Conservation (phyloP, 1,139 yeast genomes). For the Nakaseomyces glabratus region DNA sequence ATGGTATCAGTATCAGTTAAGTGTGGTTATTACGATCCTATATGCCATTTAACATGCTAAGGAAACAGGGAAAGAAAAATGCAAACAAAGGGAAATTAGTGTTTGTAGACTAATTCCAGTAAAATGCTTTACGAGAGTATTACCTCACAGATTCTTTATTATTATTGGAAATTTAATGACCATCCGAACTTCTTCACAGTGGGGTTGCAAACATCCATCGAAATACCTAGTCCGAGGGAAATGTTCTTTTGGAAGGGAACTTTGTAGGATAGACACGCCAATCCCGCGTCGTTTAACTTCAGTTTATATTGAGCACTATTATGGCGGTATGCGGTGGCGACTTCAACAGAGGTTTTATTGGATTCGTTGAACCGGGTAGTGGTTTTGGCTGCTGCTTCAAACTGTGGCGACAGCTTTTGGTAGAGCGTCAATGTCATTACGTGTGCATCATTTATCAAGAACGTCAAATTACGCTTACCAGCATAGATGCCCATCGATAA, state of each 20-base stretch:
- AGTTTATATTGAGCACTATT: constrained; percentile 89
- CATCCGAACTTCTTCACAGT: constrained; percentile 97
- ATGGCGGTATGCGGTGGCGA: constrained; percentile 88
- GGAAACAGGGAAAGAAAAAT: too few species aligned
- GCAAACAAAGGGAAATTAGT: too few species aligned
- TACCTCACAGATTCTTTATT: too few species aligned
- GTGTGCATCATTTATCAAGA: constrained; percentile 80
- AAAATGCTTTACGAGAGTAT: too few species aligned
- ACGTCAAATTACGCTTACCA: constrained; percentile 78
- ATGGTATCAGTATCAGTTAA: too few species aligned
- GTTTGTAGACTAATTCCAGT: too few species aligned
- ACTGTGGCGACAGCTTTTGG: constrained; percentile 86
- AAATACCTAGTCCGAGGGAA: constrained; percentile 92
- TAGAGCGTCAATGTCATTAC: constrained; percentile 93
- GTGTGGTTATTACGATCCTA: too few species aligned
- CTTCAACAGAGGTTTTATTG: constrained; percentile 73
- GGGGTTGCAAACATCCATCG: constrained; percentile 90
- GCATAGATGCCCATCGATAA: constrained; percentile 91
- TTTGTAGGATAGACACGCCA: constrained; percentile 88
- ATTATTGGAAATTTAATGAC: constrained; percentile 43
- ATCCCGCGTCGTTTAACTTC: constrained; percentile 93
- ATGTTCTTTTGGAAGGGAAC: constrained; percentile 95
- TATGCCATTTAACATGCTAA: too few species aligned
- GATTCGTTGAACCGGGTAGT: constrained; percentile 83
- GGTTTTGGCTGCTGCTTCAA: constrained; percentile 98